Conservation (phyloP, 352 stramenopile species). For the Halophytophthora batemanensis region DNA sequence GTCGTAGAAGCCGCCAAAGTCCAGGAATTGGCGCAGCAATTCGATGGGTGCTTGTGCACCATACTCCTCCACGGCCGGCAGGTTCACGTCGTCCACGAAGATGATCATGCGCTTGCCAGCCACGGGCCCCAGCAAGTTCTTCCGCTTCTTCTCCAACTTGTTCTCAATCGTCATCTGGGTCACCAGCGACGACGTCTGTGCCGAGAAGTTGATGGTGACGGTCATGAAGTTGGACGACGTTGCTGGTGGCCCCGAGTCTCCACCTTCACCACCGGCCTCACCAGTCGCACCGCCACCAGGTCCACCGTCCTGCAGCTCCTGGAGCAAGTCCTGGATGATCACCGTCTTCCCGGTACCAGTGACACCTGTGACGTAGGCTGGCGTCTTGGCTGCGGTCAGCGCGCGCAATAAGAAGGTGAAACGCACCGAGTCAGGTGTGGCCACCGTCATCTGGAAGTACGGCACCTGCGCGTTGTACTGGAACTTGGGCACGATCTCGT, state of each 20-base stretch:
- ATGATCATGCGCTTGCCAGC: slow-evolving; percentile 88
- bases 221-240: slow-evolving; percentile 58
- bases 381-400: slow-evolving; percentile 59
- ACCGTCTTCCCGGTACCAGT: slow-evolving; percentile 91
- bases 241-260: slow-evolving; percentile 13
- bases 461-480: slow-evolving; percentile 52
- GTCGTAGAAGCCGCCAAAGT: slow-evolving; percentile 96
- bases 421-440: slow-evolving; percentile 67
- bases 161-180: slow-evolving; percentile 90
- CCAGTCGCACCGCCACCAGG: slow-evolving; percentile 7
- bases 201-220: slow-evolving; percentile 90
- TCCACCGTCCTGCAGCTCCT: slow-evolving; percentile 34
- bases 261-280: slow-evolving; percentile 17
- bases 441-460: slow-evolving; percentile 83
- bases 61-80: slow-evolving; percentile 93
- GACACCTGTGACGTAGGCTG: slow-evolving; percentile 88
- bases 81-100: slow-evolving; percentile 96
- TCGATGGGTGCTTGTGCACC: slow-evolving; percentile 93
- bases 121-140: slow-evolving; percentile 90
- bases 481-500: slow-evolving; percentile 66
- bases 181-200: slow-evolving; percentile 88
- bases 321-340: slow-evolving; percentile 77
- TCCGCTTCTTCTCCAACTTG: slow-evolving; percentile 95
- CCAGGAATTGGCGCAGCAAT: slow-evolving; percentile 92
- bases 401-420: slow-evolving; percentile 59